phyloP scores from a whole-genome alignment of 805 yeast genomes.

The Candida sanyiensis region DNA sequence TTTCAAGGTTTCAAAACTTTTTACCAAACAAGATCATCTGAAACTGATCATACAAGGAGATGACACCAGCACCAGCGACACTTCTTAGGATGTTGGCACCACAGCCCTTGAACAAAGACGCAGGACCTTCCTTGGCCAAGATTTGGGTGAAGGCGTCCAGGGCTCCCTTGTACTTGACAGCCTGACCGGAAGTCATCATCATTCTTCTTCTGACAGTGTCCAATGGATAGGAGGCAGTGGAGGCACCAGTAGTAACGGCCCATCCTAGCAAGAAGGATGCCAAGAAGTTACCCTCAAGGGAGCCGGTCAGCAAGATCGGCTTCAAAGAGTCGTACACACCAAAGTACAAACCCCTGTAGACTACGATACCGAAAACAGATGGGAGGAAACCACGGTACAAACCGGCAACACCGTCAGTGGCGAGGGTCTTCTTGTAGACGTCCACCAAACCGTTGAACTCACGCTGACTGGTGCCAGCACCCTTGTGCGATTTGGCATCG shows the following conservation, averaged over 20 bases:
- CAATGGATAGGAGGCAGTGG: conserved; percentile 98
- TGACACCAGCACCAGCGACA: conserved; percentile 99
- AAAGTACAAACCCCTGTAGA: conserved; percentile 98
- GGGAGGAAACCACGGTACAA: conserved; percentile 99
- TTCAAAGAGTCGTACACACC: conserved; percentile 96
- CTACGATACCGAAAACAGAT: conserved; percentile 94
- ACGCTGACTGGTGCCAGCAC: conserved; percentile 87
- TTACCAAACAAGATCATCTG: conserved; percentile 93
- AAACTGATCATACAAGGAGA: conserved; percentile 95
- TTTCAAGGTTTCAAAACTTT: conserved; percentile 81
- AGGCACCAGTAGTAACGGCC: conserved; percentile 97
- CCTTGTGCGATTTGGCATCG: conserved; percentile 88
- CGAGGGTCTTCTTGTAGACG: conserved; percentile 93
- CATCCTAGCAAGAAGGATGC: conserved; percentile 97
- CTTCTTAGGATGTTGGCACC: conserved; percentile 99
- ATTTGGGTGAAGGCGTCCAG: conserved; percentile 87
- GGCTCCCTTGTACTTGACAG: conserved; percentile 93
- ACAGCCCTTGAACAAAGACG: conserved; percentile 95
- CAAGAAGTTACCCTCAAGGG: conserved; percentile 88
- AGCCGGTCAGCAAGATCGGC: conserved; percentile 91
- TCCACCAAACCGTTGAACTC: conserved; percentile 95
- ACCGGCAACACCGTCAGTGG: conserved; percentile 96
- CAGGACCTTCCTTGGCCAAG: conserved; percentile 92
- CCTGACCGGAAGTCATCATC: conserved; percentile 99
- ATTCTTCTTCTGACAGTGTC: conserved; percentile 99